A percentile compares a stretch with the other conserved stretches of the same genome.
Conservation (phyloP, 805 yeast species). For the Ascoidea tarda region DNA sequence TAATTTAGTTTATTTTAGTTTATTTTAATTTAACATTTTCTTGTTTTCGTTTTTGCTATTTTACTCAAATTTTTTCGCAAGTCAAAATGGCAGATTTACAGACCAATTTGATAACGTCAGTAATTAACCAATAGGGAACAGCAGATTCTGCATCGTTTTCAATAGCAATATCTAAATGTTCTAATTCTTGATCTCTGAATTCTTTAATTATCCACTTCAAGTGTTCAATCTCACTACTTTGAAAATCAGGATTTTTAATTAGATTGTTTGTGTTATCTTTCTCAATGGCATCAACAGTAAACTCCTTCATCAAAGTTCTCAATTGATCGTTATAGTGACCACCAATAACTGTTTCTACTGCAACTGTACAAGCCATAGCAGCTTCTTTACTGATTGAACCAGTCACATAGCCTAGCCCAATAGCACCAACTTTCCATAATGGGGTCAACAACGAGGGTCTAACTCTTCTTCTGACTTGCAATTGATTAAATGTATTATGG, state of each 20-base stretch:
- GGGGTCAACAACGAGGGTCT: slow-evolving; percentile 91
- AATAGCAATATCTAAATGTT: slow-evolving; percentile 89
- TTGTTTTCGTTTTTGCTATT: background rate
- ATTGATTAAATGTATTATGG: slow-evolving; percentile 66
- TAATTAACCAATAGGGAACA: slow-evolving; percentile 77
- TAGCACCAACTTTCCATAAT: slow-evolving; percentile 84
- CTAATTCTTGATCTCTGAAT: slow-evolving; percentile 90
- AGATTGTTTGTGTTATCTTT: slow-evolving; percentile 15
- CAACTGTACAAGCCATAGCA: slow-evolving; percentile 99
- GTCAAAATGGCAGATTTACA: slow-evolving; percentile 85
- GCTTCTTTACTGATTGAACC: slow-evolving; percentile 85
- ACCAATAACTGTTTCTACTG: slow-evolving; percentile 97
- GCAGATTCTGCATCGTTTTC: slow-evolving; percentile 88
- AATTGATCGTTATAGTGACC: slow-evolving; percentile 88
- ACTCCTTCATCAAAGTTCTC: slow-evolving; percentile 59
- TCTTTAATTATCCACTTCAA: slow-evolving; percentile 51
- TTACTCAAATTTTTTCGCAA: slow-evolving; percentile 61
- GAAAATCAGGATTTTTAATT: slow-evolving; percentile 13
- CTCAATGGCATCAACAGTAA: slow-evolving; percentile 27
- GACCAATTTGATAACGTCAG: slow-evolving; percentile 73
- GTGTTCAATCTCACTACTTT: slow-evolving; percentile 39
- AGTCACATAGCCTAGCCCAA: slow-evolving; percentile 74
- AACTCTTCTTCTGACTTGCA: slow-evolving; percentile 67
- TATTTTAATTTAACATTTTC: too few relatives aligned
- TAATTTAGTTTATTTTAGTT: too few relatives aligned